Evolutionary conservation across 345 rosid genomes (phyloP).

Genomic region (Populus ilicifolia): DNA sequence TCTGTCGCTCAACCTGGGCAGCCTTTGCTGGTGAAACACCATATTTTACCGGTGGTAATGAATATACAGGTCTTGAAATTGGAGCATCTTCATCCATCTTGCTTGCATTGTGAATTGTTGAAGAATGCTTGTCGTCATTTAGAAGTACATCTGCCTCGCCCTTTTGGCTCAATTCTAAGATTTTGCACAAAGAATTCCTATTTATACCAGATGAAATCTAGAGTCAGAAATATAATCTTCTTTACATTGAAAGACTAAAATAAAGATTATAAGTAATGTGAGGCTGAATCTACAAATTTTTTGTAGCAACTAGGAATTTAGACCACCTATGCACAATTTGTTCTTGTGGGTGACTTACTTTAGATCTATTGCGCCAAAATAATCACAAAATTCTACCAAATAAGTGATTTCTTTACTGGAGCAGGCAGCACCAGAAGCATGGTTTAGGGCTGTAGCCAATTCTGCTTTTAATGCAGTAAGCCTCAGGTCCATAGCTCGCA

Average conservation of each 20-base stretch:
- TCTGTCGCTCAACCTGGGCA: constrained; percentile 54
- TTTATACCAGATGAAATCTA: constrained; percentile 2
- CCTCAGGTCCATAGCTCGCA: constrained; percentile 60
- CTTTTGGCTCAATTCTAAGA: constrained; percentile 27
- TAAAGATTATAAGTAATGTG: neutral
- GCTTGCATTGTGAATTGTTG: constrained; percentile 15
- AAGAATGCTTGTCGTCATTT: constrained; percentile 20
- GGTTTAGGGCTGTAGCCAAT: constrained; percentile 39
- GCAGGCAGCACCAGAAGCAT: constrained; percentile 35
- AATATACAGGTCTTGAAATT: constrained; percentile 26
- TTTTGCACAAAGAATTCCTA: constrained; percentile 36
- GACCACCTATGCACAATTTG: neutral
- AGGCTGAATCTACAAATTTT: constrained; percentile 3
- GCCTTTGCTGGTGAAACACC: constrained; percentile 58
- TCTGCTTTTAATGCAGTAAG: constrained; percentile 48
- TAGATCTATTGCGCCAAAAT: constrained; percentile 45
- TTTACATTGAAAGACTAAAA: neutral
- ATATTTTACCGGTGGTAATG: constrained; percentile 43
- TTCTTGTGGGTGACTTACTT: constrained; percentile 41
- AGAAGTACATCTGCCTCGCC: constrained; percentile 12
- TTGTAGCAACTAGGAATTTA: constrained; percentile 6
- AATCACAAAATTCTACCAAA: constrained; percentile 40
- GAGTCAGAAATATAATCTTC: neutral
- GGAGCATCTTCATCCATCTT: constrained; percentile 25
- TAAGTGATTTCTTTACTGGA: constrained; percentile 38